These are phyloP conservation scores for Aspergillus sp. DNA, from an alignment of 2,329 filamentous ascomycete genomes.

Conservation along the genomic window DNA sequence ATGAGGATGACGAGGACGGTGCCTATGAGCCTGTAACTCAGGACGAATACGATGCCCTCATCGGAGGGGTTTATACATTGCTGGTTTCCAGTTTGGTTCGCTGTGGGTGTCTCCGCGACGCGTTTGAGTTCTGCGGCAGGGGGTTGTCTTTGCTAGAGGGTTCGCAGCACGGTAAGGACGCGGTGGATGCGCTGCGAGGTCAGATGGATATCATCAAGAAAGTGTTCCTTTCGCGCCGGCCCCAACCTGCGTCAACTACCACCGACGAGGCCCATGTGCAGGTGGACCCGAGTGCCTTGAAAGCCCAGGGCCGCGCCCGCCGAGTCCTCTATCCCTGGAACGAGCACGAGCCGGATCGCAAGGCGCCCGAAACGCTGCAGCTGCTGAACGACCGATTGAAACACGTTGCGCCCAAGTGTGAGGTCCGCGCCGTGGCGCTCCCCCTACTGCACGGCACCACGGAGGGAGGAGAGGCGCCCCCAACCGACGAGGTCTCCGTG, in stretches of 20 bases:
- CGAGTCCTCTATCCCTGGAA: constrained; percentile 66
- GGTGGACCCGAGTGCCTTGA: constrained; percentile 32
- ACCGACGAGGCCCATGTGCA: constrained; percentile 8
- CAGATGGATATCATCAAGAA: constrained; percentile 31
- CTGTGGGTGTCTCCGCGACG: constrained; percentile 43
- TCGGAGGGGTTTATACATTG: constrained; percentile 37
- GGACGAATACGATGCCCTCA: constrained; percentile 35
- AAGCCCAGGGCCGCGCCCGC: constrained; percentile 41
- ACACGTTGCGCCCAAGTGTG: constrained; percentile 74
- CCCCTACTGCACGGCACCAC: constrained; percentile 61
- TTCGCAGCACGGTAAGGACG: not conserved
- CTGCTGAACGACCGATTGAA: constrained; percentile 70
- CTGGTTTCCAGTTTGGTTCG: constrained; percentile 37
- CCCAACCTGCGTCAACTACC: not conserved
- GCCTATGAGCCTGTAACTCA: constrained; percentile 28
- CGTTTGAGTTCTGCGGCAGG: constrained; percentile 39
- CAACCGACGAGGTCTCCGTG: constrained; percentile 47
- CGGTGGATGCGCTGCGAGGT: constrained; percentile 19
- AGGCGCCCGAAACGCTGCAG: constrained; percentile 55
- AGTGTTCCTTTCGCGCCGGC: constrained; percentile 20
- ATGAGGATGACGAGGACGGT: constrained; percentile 46
- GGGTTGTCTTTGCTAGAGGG: constrained; percentile 26
- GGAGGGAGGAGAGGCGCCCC: constrained; percentile 1
- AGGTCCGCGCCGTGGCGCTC: constrained; percentile 72
- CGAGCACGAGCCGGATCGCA: constrained; percentile 58